Evolutionary conservation across 2,329 filamentous ascomycete genomes (phyloP), one percentile per base, ranked within the genome.

Genomic region (Volutella citrinella): DNA sequence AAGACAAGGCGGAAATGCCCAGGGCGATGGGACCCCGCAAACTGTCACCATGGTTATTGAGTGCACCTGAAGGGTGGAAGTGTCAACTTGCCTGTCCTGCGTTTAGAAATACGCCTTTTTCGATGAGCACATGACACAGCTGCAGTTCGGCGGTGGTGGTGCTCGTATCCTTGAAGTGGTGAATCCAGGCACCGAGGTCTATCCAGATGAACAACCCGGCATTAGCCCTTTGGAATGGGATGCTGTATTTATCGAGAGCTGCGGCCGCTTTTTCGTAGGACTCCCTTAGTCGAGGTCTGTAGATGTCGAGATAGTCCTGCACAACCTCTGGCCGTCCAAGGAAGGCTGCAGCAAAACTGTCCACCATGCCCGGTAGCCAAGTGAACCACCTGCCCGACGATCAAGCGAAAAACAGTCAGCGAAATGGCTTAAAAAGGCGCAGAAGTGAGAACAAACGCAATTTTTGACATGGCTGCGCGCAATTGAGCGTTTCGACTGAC

Each of bases 301-400:
- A 27, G 25, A 10, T 7, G 13, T 14, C 15, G 14, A 16, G 14
- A 12, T 27, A 27, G 5, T 27, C 13, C 5, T 27, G 25, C 7
- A 27, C 25, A 10, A 27, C 14, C 10, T 27, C n/a, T 9, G 18
- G 25, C 25, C 12, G 13, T 6, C 25, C 18, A 16, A 27, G 18
- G 12, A 27, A 27, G 9, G 15, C n/a, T 14, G 25, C 12, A 6
- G 18, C 25, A 27, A 27, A 27, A 11, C 10, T 12, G 10, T 27
- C 25, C 5, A 16, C 15, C 10, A 27, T 16, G 13, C 4, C 25
- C 10, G 25, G 15, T 14, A 27, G 15, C 25, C 25, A 27, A 6
- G 25, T 27, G 9, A 27, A 27, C 25, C 25, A 27, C 10, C 25
- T 27, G 13, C n/a, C n/a, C n/a, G n/a, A n/a, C n/a, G n/a, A 27